Conservation (phyloP, 257 asterid genomes). For the Gentiana macrophylla region DNA sequence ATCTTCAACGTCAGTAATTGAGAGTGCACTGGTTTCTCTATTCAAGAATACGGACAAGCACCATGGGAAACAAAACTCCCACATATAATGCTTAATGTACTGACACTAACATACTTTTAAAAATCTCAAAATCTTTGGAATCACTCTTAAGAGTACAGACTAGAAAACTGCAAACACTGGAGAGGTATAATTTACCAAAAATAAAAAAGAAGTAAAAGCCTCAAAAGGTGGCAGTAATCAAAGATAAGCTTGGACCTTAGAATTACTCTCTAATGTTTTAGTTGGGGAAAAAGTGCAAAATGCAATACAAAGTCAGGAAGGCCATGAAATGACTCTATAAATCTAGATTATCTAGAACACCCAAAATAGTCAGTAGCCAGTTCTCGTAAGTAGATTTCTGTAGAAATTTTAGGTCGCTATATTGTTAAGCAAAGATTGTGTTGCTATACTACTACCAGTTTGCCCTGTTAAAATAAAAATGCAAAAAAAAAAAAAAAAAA, state of each 20-base stretch:
- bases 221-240: neutral
- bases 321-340: too few relatives aligned
- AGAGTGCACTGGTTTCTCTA: neutral
- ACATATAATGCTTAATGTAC: neutral
- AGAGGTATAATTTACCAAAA: neutral
- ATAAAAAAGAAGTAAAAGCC: neutral
- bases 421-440: too few relatives aligned
- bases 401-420: too few relatives aligned
- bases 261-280: neutral
- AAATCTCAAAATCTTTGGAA: neutral
- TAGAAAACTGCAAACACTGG: neutral
- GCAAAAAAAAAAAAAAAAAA: too few relatives aligned
- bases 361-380: too few relatives aligned
- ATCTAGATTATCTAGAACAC: too few relatives aligned
- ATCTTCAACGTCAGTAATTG: slow-evolving; percentile 5
- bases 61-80: neutral
- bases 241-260: neutral
- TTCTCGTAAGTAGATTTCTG: too few relatives aligned
- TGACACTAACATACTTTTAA: neutral
- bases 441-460: too few relatives aligned
- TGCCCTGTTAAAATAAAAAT: too few relatives aligned
- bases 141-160: neutral
- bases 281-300: neutral
- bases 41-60: neutral
- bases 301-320: too few relatives aligned